Evolutionary conservation across 441 rosid genomes (phyloP).

Genomic region (Lepidium campestre): DNA sequence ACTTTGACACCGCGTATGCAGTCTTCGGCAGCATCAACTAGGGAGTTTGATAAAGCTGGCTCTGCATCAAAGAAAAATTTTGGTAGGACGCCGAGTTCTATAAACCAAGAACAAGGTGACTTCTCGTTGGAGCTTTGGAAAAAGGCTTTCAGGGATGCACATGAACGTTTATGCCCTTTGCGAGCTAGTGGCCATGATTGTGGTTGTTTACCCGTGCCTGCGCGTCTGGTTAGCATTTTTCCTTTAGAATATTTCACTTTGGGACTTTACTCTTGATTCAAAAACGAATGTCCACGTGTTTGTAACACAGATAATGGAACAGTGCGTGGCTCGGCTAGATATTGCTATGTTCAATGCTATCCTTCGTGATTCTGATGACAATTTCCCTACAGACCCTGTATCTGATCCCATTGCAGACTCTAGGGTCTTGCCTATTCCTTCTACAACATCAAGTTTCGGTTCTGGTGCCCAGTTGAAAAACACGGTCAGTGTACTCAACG

Average conservation of each 20-base stretch:
- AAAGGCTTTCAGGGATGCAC: conserved; percentile 86
- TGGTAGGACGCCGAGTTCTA: conserved; percentile 36
- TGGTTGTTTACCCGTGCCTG: conserved; percentile 72
- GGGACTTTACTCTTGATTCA: background rate
- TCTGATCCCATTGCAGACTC: conserved; percentile 88
- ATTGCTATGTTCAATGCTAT: conserved; percentile 98
- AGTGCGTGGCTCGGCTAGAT: conserved; percentile 87
- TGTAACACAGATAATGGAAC: conserved; percentile 78
- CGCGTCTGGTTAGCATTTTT: conserved; percentile 65
- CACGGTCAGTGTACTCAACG: conserved; percentile 47
- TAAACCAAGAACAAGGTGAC: conserved; percentile 59
- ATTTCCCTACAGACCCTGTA: conserved; percentile 91
- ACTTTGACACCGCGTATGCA: conserved; percentile 96
- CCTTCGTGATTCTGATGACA: conserved; percentile 86
- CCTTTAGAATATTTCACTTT: background rate
- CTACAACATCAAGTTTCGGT: conserved; percentile 78
- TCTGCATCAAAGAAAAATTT: conserved; percentile 43
- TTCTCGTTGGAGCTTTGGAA: conserved; percentile 89
- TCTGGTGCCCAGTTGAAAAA: conserved; percentile 95
- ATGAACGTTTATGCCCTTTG: conserved; percentile 92
- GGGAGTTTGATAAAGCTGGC: conserved; percentile 32
- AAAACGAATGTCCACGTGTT: background rate
- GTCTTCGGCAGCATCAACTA: conserved; percentile 41
- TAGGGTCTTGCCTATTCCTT: conserved; percentile 83
- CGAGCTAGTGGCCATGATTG: conserved; percentile 92